Conservation (phyloP, 192 early-diverging fungal species). For the Backusella macrospora region DNA sequence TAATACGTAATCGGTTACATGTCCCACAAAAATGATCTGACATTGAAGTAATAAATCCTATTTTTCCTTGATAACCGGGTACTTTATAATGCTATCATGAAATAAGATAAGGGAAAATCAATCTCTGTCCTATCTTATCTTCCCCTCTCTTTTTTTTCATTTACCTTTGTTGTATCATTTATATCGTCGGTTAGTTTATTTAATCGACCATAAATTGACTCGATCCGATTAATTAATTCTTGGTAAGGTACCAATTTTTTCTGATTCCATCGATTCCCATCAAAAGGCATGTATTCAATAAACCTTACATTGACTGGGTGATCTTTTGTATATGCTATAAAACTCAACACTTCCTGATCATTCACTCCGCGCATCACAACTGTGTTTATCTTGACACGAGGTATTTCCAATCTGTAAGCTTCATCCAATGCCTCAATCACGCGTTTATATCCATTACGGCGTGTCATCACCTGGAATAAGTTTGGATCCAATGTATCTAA, state of each 20-base stretch:
- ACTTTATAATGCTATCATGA: slow-evolving; percentile 64
- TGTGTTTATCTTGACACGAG: slow-evolving; percentile 89
- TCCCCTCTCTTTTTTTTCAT: background rate
- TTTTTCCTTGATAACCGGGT: slow-evolving; percentile 79
- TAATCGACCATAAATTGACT: slow-evolving; percentile 59
- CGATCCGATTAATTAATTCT: slow-evolving; percentile 69
- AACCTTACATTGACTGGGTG: slow-evolving; percentile 81
- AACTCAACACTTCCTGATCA: slow-evolving; percentile 78
- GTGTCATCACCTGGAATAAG: slow-evolving; percentile 89
- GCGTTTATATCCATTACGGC: slow-evolving; percentile 75
- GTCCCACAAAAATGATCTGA: slow-evolving; percentile 95
- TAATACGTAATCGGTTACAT: slow-evolving; percentile 90
- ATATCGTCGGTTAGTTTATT: slow-evolving; percentile 66
- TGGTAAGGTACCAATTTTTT: slow-evolving; percentile 85
- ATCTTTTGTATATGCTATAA: slow-evolving; percentile 85
- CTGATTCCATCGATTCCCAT: slow-evolving; percentile 90
- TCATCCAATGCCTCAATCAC: slow-evolving; percentile 79
- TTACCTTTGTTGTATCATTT: slow-evolving; percentile 86
- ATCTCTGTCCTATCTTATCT: background rate
- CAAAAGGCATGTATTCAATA: slow-evolving; percentile 99
- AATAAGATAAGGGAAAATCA: background rate
- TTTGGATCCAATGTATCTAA: slow-evolving; percentile 87
- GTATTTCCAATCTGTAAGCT: slow-evolving; percentile 65
- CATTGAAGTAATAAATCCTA: slow-evolving; percentile 99
- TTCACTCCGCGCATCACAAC: slow-evolving; percentile 91